Evolutionary conservation across 306 rosid species (phyloP).

Genomic region (Dalbergia cochinchinensis): DNA sequence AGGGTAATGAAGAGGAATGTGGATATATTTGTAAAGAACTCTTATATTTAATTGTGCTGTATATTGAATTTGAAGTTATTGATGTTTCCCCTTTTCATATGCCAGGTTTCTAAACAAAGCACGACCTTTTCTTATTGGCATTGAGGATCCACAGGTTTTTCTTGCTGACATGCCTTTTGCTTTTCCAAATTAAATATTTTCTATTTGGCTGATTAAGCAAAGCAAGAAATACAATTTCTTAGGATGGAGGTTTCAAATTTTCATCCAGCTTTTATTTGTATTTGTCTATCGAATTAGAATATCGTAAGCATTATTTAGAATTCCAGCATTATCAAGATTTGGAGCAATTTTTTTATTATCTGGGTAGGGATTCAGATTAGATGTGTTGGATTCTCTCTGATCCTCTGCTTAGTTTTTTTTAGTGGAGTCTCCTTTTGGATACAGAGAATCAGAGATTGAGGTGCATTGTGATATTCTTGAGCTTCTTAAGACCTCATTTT

Average conservation of each 20-base stretch:
- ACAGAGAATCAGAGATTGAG: neutral
- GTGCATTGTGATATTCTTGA: constrained; percentile 3
- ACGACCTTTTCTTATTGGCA: constrained; percentile 77
- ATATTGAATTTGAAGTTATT: constrained; percentile 27
- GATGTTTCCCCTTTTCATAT: constrained; percentile 30
- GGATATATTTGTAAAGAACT: constrained; percentile 28
- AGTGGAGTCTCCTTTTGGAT: neutral
- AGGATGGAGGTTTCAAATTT: neutral
- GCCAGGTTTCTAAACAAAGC: constrained; percentile 66
- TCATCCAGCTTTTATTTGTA: constrained; percentile 26
- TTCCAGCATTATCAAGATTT: too few species aligned
- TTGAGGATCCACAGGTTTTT: constrained; percentile 97
- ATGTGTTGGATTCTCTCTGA: neutral
- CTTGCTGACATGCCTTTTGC: constrained; percentile 32
- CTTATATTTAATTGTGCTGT: constrained; percentile 3
- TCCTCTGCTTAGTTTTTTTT: constrained; percentile 13
- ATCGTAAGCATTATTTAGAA: constrained; percentile 6
- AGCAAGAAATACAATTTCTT: constrained; percentile 14
- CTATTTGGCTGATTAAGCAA: constrained; percentile 29
- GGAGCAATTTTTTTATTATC: neutral
- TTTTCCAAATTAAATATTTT: neutral
- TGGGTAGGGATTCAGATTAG: neutral
- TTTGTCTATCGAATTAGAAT: neutral
- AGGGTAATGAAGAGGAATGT: constrained; percentile 65
- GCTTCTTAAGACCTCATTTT: neutral